phyloP scores from a whole-genome alignment of 2,329 filamentous ascomycete genomes.

The Hymenoscyphus fructigenus region DNA sequence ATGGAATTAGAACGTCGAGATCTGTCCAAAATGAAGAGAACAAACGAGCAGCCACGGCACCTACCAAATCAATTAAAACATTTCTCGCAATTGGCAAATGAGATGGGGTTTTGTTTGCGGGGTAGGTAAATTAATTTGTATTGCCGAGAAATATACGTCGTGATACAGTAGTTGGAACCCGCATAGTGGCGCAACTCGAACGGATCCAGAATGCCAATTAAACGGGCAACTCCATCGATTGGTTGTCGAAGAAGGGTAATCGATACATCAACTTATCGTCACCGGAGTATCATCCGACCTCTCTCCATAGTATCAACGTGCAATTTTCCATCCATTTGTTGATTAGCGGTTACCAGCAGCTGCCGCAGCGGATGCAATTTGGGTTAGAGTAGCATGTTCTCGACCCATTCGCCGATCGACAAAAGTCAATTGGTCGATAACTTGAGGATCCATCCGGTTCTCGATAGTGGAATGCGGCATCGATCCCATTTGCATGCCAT shows the following conservation, averaged over 20 bases:
- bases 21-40: not conserved
- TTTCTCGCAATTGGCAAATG: not conserved
- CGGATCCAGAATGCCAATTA: not conserved
- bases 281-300: not conserved
- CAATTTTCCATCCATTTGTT: not conserved
- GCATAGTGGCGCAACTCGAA: not conserved
- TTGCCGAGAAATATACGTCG: not conserved
- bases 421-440: not conserved
- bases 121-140: not conserved
- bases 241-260: not conserved
- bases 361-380: slow-evolving; percentile 14
- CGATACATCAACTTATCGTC: not conserved
- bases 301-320: not conserved
- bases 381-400: slow-evolving; percentile 14
- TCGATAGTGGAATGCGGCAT: slow-evolving; percentile 5
- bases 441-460: slow-evolving; percentile 1
- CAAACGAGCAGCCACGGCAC: not conserved
- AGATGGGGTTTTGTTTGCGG: not conserved
- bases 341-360: slow-evolving; percentile 9
- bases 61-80: not conserved
- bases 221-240: not conserved
- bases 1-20: not conserved
- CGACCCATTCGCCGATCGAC: slow-evolving; percentile 7
- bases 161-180: not conserved
- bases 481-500: slow-evolving; percentile 1